Evolutionary conservation across 805 yeast species (phyloP).

Genomic region (Cyberlindnera euphorbiae): DNA sequence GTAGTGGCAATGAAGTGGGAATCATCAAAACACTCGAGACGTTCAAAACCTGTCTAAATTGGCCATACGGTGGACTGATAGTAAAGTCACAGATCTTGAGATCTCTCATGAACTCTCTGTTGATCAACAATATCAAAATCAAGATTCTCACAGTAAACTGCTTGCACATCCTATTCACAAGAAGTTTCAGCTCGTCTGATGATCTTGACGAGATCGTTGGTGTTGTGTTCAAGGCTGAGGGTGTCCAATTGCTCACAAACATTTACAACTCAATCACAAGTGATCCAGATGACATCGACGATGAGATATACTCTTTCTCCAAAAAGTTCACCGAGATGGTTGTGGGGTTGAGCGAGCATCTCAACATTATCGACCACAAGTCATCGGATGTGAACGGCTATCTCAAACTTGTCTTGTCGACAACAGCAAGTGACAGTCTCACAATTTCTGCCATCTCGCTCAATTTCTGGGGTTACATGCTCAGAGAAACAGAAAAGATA

Average conservation of each 20-base stretch:
- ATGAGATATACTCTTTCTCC: constrained; percentile 69
- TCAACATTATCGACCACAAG: constrained; percentile 45
- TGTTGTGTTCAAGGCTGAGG: constrained; percentile 66
- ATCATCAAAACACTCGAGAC: constrained; percentile 71
- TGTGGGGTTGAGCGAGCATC: constrained; percentile 76
- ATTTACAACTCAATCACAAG: constrained; percentile 54
- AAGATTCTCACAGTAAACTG: constrained; percentile 87
- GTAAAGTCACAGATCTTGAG: constrained; percentile 60
- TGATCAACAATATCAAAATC: constrained; percentile 57
- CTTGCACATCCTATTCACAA: constrained; percentile 79
- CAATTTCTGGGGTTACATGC: constrained; percentile 90
- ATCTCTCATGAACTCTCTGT: constrained; percentile 55
- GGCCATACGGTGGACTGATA: constrained; percentile 81
- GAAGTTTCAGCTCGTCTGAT: constrained; percentile 57
- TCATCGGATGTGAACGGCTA: constrained; percentile 63
- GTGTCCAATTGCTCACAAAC: constrained; percentile 61
- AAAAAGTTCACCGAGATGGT: constrained; percentile 93
- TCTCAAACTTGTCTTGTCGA: constrained; percentile 67
- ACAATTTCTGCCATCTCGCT: constrained; percentile 87
- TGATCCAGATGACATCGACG: constrained; percentile 71
- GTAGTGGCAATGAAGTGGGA: constrained; percentile 38
- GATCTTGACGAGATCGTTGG: constrained; percentile 81
- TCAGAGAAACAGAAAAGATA: constrained; percentile 67
- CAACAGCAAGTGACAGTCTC: constrained; percentile 79
- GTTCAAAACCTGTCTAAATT: constrained; percentile 82